Percentiles rank a stretch among this genome's conserved stretches.
These are phyloP conservation scores for Paraphysoderma sedebokerense DNA, from an alignment of 371 early-diverging fungal genomes.

Conservation along the genomic window DNA sequence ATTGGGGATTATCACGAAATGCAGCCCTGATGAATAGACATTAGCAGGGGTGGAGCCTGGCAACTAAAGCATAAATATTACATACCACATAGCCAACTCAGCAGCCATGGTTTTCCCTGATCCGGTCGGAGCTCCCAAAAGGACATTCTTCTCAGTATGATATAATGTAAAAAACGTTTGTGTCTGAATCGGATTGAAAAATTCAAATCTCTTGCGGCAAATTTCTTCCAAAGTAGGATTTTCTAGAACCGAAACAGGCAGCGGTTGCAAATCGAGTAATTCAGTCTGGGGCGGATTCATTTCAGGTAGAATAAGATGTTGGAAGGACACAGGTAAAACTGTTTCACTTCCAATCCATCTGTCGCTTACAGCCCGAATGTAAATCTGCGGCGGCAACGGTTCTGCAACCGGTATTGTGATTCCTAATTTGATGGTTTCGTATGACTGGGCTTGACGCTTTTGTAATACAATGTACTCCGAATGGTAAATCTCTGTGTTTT, in stretches of 20 bases:
- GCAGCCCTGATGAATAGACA: conserved; percentile 38
- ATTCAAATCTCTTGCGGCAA: conserved; percentile 55
- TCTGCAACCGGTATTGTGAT: conserved; percentile 80
- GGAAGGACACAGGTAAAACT: conserved; percentile 66
- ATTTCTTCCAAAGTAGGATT: conserved; percentile 62
- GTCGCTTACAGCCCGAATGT: conserved; percentile 76
- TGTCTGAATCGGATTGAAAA: conserved; percentile 97
- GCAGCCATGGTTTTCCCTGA: conserved; percentile 98
- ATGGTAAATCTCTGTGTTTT: conserved; percentile 43
- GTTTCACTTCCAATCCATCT: conserved; percentile 85
- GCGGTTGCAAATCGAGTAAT: conserved; percentile 67
- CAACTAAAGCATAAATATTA: background rate
- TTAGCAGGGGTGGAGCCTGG: too few relatives aligned
- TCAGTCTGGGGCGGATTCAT: conserved; percentile 72
- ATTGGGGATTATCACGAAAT: conserved; percentile 60
- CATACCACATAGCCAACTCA: conserved; percentile 77
- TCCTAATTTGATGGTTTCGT: conserved; percentile 22
- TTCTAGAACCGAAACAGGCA: conserved; percentile 67
- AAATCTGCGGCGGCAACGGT: conserved; percentile 74
- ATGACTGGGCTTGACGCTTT: conserved; percentile 1
- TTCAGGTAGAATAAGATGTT: conserved; percentile 71
- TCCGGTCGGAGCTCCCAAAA: conserved; percentile 97
- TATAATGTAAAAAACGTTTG: conserved; percentile 94
- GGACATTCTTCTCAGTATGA: conserved; percentile 58
- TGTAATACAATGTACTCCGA: conserved; percentile 35